phyloP scores from a whole-genome alignment of 805 yeast species.

The Candida cerambycidarum region DNA sequence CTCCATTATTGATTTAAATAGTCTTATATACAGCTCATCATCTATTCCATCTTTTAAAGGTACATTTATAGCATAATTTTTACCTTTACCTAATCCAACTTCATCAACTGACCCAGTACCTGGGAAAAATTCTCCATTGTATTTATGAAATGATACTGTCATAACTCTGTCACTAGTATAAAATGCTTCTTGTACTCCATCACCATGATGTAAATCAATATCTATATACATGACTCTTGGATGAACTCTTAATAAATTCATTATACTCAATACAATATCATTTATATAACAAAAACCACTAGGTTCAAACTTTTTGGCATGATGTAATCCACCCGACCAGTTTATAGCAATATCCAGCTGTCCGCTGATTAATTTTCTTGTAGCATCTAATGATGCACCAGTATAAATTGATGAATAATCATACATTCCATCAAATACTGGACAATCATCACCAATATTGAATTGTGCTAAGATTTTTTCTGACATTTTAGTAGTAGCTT shows the following conservation, averaged over 20 bases:
- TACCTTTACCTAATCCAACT: constrained; percentile 84
- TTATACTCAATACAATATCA: constrained; percentile 87
- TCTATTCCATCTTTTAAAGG: constrained; percentile 95
- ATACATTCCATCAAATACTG: constrained; percentile 91
- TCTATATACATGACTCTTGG: constrained; percentile 92
- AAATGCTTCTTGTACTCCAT: constrained; percentile 97
- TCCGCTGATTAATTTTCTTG: constrained; percentile 79
- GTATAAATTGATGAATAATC: constrained; percentile 87
- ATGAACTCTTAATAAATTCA: constrained; percentile 82
- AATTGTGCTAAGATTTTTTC: constrained; percentile 61
- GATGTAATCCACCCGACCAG: constrained; percentile 96
- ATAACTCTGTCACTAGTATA: constrained; percentile 92
- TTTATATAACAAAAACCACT: constrained; percentile 94
- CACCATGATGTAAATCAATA: constrained; percentile 95
- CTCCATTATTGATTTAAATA: constrained; percentile 82
- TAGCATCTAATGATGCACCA: constrained; percentile 93
- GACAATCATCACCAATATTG: constrained; percentile 93
- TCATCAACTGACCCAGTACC: constrained; percentile 95
- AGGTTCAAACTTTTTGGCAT: constrained; percentile 93
- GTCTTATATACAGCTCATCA: constrained; percentile 75
- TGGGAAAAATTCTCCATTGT: constrained; percentile 92
- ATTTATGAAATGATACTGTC: constrained; percentile 96
- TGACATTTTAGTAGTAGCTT: constrained; percentile 58
- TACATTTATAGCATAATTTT: constrained; percentile 83
- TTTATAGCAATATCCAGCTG: constrained; percentile 93